These are phyloP conservation scores for Scheffersomyces stipitis DNA, from an alignment of 805 yeast species.

Conservation along the genomic window DNA sequence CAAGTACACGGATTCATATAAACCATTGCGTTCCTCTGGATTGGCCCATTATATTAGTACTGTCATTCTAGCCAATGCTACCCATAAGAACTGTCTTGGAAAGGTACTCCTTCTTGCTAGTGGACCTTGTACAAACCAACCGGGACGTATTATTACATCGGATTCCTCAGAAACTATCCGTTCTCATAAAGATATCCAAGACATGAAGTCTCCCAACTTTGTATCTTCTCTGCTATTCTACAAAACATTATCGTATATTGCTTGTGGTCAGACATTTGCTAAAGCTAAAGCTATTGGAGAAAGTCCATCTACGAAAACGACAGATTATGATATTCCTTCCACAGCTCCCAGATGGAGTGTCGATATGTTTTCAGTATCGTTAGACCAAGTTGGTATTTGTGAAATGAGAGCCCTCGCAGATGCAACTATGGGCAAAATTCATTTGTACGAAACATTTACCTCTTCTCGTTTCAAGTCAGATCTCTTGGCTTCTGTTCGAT, in stretches of 20 bases:
- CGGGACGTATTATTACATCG: conserved; percentile 32
- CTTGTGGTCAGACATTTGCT: conserved; percentile 26
- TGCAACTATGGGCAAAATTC: conserved; percentile 33
- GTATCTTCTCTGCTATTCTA: conserved; percentile 28
- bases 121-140: conserved; percentile 40
- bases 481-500: conserved; percentile 10
- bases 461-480: conserved; percentile 20
- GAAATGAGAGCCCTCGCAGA: conserved; percentile 39
- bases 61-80: conserved; percentile 15
- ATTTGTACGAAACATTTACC: conserved; percentile 28
- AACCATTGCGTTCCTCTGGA: conserved; percentile 37
- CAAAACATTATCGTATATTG: conserved; percentile 24
- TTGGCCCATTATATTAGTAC: conserved; percentile 29
- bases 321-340: conserved; percentile 16
- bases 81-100: conserved; percentile 24
- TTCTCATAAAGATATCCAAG: conserved; percentile 36
- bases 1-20: conserved; percentile 22
- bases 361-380: conserved; percentile 35
- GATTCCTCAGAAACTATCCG: conserved; percentile 19
- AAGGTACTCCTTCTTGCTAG: conserved; percentile 29
- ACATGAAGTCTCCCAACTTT: conserved; percentile 26
- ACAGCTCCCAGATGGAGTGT: conserved; percentile 25
- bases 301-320: conserved; percentile 19
- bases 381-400: conserved; percentile 43
- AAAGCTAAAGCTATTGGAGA: conserved; percentile 13